Conservation (phyloP, 352 stramenopile species). For the Aphanomyces invadans region DNA sequence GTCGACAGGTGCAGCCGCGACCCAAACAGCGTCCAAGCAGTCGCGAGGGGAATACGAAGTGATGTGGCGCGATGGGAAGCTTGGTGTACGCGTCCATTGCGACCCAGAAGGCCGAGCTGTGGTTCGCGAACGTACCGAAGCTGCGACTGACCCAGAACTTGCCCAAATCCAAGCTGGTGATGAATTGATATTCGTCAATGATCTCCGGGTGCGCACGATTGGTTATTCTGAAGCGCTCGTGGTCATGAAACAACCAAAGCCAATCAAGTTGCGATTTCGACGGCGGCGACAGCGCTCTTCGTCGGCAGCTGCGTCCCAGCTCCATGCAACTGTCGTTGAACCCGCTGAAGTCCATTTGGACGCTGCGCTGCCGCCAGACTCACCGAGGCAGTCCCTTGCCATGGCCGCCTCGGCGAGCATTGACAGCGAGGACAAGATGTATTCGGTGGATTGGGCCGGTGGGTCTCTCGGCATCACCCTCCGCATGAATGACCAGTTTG, state of each 20-base stretch:
- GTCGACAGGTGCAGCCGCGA: background rate
- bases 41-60: slow-evolving; percentile 10
- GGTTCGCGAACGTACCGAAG: slow-evolving; percentile 5
- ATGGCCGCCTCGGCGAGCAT: background rate
- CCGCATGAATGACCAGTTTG: slow-evolving; percentile 12
- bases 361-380: background rate
- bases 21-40: background rate
- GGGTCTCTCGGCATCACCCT: slow-evolving; percentile 22
- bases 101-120: slow-evolving; percentile 14
- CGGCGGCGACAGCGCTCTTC: background rate
- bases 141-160: slow-evolving; percentile 8
- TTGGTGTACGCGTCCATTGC: slow-evolving; percentile 19
- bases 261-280: slow-evolving; percentile 17
- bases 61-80: slow-evolving; percentile 13
- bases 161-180: slow-evolving; percentile 23
- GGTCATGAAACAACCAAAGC: slow-evolving; percentile 20
- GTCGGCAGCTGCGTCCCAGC: background rate
- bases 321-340: background rate
- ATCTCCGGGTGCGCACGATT: slow-evolving; percentile 5
- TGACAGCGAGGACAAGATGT: background rate
- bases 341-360: slow-evolving; percentile 1
- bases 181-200: slow-evolving; percentile 20
- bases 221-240: slow-evolving; percentile 12
- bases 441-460: slow-evolving; percentile 18
- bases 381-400: background rate